phyloP scores from a whole-genome alignment of 305 asterid genomes.

The Solanum hybrid region DNA sequence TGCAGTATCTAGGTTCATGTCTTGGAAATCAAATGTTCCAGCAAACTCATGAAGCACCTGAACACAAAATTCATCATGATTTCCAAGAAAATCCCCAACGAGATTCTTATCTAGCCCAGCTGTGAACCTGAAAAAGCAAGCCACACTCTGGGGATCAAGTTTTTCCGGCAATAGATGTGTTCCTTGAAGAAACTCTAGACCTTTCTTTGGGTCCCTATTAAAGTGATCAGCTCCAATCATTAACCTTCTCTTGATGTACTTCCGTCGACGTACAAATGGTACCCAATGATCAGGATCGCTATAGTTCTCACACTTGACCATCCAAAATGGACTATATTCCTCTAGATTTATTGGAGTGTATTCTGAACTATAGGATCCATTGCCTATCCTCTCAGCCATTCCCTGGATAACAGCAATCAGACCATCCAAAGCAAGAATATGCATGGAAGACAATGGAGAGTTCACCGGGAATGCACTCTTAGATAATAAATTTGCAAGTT shows the following conservation, averaged over 20 bases:
- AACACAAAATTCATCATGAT: conserved; percentile 85
- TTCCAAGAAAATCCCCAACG: conserved; percentile 95
- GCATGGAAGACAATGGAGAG: conserved; percentile 91
- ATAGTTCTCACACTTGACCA: conserved; percentile 87
- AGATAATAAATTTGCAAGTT: conserved; percentile 85
- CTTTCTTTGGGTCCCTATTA: conserved; percentile 96
- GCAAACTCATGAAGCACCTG: conserved; percentile 95
- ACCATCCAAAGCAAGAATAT: conserved; percentile 96
- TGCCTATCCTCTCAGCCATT: conserved; percentile 97
- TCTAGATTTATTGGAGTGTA: conserved; percentile 47
- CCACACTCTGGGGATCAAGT: conserved; percentile 98
- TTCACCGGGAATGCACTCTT: conserved; percentile 97
- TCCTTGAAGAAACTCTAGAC: conserved; percentile 95
- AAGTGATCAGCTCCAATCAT: conserved; percentile 99
- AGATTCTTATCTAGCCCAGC: conserved; percentile 97
- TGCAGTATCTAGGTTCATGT: conserved; percentile 93
- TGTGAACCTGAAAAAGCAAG: conserved; percentile 95
- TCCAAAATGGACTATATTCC: conserved; percentile 93
- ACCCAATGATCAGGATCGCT: conserved; percentile 90
- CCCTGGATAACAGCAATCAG: conserved; percentile 97
- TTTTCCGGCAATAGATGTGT: conserved; percentile 93
- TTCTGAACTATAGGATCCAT: conserved; percentile 68
- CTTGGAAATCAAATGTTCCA: conserved; percentile 91
- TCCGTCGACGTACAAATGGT: conserved; percentile 77
- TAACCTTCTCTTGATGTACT: conserved; percentile 86